Evolutionary conservation across 805 yeast species (phyloP), one percentile per base, ranked within the genome.

Genomic region (Metschnikowia sp.): DNA sequence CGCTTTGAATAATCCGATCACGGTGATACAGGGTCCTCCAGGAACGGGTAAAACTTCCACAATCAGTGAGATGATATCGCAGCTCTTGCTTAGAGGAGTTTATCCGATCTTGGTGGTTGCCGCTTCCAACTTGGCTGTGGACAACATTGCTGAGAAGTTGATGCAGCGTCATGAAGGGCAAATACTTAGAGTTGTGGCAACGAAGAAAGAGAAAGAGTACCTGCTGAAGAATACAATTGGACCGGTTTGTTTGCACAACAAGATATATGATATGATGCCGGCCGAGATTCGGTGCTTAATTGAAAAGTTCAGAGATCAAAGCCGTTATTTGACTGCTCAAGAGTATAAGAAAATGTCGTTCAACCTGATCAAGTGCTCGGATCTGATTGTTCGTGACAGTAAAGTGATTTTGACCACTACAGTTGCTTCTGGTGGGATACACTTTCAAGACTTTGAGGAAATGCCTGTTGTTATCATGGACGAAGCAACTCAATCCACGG

Each of bases 111-210:
- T 90, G 36, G 97, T 90, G 2, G 88, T 96, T 74, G 97, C 97
- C 4, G 96, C 97, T 12, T 89, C 96, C 10, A 90, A 90, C 65
- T 91, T 90, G 41, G 97, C 97, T 0, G 96, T 88, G 32, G 97
- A 91, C 64, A 96, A 91, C 69, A 73, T 90, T 45, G 88, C 96
- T 2, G 76, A 76, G 8, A 86, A 89, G 57, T 70, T 91, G 35
- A 94, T 97, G 26, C 26, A 22, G 26, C 26, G 7, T 22, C 26
- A 22, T 22, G 26, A 22, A 22, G 26, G 26, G 26, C 26, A 22
- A 4, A 22, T 22, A 22, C 26, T 22, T 22, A 34, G 44, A 9
- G 28, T 41, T 6, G 39, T 34, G 26, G 32, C 44, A 6, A 11
- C 10, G 6, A 13, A 12, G 1, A 33, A 33, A 29, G 44, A 41